Evolutionary conservation across 192 early-diverging fungal genomes (phyloP).

Genomic region (Entomortierella lignicola): DNA sequence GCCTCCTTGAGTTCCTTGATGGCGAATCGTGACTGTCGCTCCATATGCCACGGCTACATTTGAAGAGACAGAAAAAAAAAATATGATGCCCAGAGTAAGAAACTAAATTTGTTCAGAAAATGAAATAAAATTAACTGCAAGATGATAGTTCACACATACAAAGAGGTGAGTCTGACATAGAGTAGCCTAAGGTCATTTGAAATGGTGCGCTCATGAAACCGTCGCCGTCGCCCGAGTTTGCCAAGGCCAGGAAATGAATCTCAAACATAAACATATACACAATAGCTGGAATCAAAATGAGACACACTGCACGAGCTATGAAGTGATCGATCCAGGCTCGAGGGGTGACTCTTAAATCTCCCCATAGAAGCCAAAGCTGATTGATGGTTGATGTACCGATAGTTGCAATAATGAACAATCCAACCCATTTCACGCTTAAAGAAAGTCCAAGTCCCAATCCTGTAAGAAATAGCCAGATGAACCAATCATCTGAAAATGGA

Average conservation of each 20-base stretch:
- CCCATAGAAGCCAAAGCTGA: constrained; percentile 90
- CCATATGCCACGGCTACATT: constrained; percentile 74
- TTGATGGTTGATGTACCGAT: constrained; percentile 87
- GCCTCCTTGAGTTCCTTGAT: constrained; percentile 77
- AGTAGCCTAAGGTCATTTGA: constrained; percentile 85
- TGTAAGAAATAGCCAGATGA: constrained; percentile 85
- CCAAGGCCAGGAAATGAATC: constrained; percentile 88
- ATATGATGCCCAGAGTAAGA: background rate
- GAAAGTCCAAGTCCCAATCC: constrained; percentile 83
- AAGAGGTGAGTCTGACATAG: constrained; percentile 56
- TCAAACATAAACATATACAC: constrained; percentile 90
- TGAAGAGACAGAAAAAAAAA: no score
- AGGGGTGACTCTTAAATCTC: constrained; percentile 71
- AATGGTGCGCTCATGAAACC: constrained; percentile 92
- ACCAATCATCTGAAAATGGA: constrained; percentile 87
- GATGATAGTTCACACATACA: constrained; percentile 2
- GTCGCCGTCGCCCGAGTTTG: constrained; percentile 85
- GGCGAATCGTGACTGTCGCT: constrained; percentile 70
- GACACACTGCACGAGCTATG: constrained; percentile 81
- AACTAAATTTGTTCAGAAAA: no score
- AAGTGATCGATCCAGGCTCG: constrained; percentile 74
- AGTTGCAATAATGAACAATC: constrained; percentile 87
- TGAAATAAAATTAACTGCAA: no score
- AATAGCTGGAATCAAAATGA: constrained; percentile 82
- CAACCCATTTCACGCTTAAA: constrained; percentile 93